These are phyloP conservation scores for Oryza nivara DNA, from an alignment of 176 grass and related monocot genomes.

Conservation along the genomic window DNA sequence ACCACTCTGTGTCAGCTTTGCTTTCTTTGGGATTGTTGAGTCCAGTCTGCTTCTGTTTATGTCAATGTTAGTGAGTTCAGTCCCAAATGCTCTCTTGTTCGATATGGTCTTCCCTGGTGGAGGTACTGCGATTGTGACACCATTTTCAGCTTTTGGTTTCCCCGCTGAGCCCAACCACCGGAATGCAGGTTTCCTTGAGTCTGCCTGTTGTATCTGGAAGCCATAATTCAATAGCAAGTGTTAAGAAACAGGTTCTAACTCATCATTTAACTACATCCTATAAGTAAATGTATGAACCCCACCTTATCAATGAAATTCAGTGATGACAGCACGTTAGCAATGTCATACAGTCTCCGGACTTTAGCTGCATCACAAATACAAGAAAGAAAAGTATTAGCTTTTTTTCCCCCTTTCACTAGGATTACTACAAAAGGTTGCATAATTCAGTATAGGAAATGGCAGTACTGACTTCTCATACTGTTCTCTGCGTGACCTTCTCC, in stretches of 20 bases:
- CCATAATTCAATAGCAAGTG: constrained; percentile 29
- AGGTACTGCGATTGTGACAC: constrained; percentile 39
- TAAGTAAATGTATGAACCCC: neutral
- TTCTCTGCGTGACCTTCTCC: constrained; percentile 62
- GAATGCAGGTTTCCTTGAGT: constrained; percentile 80
- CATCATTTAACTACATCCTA: neutral
- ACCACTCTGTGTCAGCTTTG: constrained; percentile 27
- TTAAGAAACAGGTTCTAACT: neutral
- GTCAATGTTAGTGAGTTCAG: constrained; percentile 74
- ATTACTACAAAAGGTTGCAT: neutral
- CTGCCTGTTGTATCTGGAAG: constrained; percentile 65
- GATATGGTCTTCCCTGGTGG: constrained; percentile 29
- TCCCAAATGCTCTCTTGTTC: constrained; percentile 85
- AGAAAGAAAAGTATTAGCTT: neutral
- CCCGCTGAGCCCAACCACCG: constrained; percentile 63
- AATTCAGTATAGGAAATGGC: neutral
- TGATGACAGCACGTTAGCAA: constrained; percentile 84
- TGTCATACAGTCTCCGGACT: constrained; percentile 88
- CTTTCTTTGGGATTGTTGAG: constrained; percentile 54
- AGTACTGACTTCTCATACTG: constrained; percentile 79
- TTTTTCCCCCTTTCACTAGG: neutral
- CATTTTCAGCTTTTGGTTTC: constrained; percentile 45
- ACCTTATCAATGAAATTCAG: constrained; percentile 90
- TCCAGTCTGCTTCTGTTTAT: constrained; percentile 50
- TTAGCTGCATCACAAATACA: constrained; percentile 57